Conservation (phyloP, 2,329 filamentous ascomycete genomes). For the Emmonsia crescens region DNA sequence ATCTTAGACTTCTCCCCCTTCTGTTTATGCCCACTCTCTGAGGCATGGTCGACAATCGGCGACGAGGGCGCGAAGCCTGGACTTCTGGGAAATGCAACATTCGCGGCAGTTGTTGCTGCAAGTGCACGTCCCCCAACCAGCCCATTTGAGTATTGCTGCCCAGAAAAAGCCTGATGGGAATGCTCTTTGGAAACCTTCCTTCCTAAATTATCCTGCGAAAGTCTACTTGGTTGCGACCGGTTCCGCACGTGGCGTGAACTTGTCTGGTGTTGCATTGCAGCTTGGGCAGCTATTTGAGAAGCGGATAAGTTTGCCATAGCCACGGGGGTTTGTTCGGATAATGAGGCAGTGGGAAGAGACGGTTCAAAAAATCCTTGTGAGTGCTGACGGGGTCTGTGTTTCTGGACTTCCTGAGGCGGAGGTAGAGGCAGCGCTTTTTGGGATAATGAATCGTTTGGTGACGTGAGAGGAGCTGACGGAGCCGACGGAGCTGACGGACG, state of each 20-base stretch:
- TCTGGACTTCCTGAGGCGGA: conserved; percentile 24
- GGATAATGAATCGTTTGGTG: conserved; percentile 24
- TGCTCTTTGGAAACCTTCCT: conserved; percentile 26
- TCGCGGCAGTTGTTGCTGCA: conserved; percentile 53
- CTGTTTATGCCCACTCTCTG: conserved; percentile 29
- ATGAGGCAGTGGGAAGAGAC: conserved; percentile 45
- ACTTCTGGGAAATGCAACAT: conserved; percentile 49
- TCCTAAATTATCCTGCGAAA: conserved; percentile 24
- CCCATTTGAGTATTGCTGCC: conserved; percentile 39
- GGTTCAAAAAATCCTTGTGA: conserved; percentile 61
- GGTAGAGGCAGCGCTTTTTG: conserved; percentile 29
- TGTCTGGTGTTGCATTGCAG: conserved; percentile 49
- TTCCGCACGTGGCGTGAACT: conserved; percentile 35
- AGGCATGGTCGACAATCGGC: conserved; percentile 10
- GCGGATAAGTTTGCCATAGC: conserved; percentile 40
- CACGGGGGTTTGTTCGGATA: conserved; percentile 30
- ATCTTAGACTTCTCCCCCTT: conserved; percentile 54
- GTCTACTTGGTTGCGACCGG: conserved; percentile 44
- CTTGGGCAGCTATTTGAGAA: conserved; percentile 55
- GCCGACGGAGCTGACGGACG: conserved; percentile 27
- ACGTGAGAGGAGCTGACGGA: conserved; percentile 28
- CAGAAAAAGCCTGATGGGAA: conserved; percentile 20
- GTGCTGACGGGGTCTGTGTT: conserved; percentile 40
- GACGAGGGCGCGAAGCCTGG: conserved; percentile 22
- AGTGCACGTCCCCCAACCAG: conserved; percentile 39